Base-by-base conservation (phyloP, 2,329 filamentous ascomycete species). In the Sclerotinia glacialis region DNA sequence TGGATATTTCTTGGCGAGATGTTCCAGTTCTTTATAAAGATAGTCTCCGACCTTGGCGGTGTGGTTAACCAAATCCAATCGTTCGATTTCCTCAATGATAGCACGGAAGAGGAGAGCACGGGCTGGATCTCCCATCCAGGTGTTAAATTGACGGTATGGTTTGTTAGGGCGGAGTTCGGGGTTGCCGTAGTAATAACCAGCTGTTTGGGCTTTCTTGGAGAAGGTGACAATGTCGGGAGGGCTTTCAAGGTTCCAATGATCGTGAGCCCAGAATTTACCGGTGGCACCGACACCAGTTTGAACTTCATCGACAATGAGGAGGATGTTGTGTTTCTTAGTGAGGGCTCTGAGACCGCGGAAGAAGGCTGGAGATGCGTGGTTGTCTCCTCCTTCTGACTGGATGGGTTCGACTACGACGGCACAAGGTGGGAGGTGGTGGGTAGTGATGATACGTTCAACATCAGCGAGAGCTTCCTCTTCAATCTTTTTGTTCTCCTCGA, bases 151-250 rank as follows among this genome's bases (percentile, higher is more conserved):
- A 69, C 91, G 86, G 81, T 93, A 93, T 40, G 91, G 88, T 81
- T 91, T 91, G 79, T 93, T 92, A 31, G 91, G 91, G 61, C 89
- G 82, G 61, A 94, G 81, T 54, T 85, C 85, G n/a, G 85, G 82
- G 81, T 93, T 88, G 53, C 89, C 89, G 76, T 86, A 94, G 81
- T 91, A 94, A 82, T 92, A 94, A 3, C 91, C 91, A 16, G 91
- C 91, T 21, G 91, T 90, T 80, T 94, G 91, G 2, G 91, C 91
- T 80, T 94, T 94, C 83, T 94, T 94, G 71, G 86, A 89, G 81
- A 94, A 94, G 37, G 91, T 93, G n/a, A 94, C 91, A 80, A 94
- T 93, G 76, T 94, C 91, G 1, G 91, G 91, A 28, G 90, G 89
- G 14, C 85, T 80, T 50, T 80, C 74, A 53, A 93, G 82, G 75